A percentile compares a stretch with the other conserved stretches of the same genome.
These are phyloP conservation scores for Ustilago shanxiensis DNA, from an alignment of 1,284 basidiomycete genomes.

Conservation along the genomic window DNA sequence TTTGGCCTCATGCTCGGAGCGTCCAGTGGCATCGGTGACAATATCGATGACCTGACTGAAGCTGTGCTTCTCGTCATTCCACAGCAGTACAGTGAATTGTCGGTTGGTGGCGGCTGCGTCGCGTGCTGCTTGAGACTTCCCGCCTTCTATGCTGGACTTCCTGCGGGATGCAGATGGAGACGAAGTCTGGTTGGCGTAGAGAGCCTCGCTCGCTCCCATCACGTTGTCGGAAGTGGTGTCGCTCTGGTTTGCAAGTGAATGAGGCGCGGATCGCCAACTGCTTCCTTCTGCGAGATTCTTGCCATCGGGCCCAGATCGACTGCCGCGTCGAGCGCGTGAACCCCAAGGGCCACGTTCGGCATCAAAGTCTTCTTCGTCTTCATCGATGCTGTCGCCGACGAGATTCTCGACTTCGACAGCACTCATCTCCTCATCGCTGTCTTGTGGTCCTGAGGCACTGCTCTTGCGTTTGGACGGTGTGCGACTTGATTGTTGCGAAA, in stretches of 20 bases:
- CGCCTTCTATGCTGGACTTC: conserved; percentile 20
- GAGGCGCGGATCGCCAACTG: conserved; percentile 26
- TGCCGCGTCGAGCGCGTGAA: conserved; percentile 24
- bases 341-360: conserved; percentile 16
- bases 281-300: conserved; percentile 21
- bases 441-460: conserved; percentile 26
- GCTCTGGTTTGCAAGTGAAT: neutral
- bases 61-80: conserved; percentile 98
- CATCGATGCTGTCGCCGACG: conserved; percentile 46
- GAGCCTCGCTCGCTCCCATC: conserved; percentile 13
- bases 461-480: conserved; percentile 44
- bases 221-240: conserved; percentile 11
- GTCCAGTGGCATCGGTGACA: conserved; percentile 57
- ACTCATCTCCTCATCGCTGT: conserved; percentile 53
- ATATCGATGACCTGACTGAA: conserved; percentile 87
- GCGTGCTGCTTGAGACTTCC: conserved; percentile 13
- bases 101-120: conserved; percentile 31
- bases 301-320: conserved; percentile 19
- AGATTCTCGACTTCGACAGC: conserved; percentile 47
- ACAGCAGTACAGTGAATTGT: conserved; percentile 85
- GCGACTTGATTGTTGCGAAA: conserved; percentile 23
- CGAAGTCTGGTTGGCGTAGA: conserved; percentile 2
- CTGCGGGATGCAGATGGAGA: conserved; percentile 19
- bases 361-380: conserved; percentile 11
- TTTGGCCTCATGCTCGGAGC: conserved; percentile 72